These are phyloP conservation scores for Phragmites australis DNA, from an alignment of 176 grass and related monocot genomes.

Conservation along the genomic window DNA sequence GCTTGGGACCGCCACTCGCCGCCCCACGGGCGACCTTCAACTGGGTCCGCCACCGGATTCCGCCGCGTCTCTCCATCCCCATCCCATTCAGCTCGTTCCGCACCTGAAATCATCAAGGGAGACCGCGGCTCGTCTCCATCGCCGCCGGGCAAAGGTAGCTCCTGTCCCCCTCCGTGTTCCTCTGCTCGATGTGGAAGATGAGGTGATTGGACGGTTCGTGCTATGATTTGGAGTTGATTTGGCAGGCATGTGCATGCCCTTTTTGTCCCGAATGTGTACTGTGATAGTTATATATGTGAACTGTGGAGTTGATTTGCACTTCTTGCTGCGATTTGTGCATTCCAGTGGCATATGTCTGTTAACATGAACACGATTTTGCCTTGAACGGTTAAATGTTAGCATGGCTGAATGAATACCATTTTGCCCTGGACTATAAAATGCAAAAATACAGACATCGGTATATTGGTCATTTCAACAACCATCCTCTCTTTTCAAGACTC, in stretches of 20 bases:
- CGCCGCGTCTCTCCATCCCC: no score
- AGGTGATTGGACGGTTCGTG: neutral
- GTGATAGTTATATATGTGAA: neutral
- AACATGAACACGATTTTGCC: neutral
- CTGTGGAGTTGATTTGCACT: neutral
- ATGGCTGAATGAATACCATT: neutral
- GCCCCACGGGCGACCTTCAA: neutral
- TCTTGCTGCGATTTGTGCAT: no score
- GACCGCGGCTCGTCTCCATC: no score
- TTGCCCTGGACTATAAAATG: neutral
- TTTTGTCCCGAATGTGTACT: no score
- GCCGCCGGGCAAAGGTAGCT: neutral
- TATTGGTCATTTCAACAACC: no score
- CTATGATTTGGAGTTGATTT: neutral
- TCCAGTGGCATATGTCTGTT: no score
- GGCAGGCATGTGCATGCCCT: neutral
- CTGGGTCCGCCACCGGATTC: neutral
- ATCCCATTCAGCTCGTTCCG: no score
- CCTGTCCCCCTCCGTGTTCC: neutral
- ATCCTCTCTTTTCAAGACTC: no score
- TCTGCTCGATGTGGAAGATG: neutral
- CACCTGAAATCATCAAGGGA: no score
- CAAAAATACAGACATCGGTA: no score
- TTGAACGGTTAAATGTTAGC: neutral
- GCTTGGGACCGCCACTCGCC: neutral